Percentiles rank a stretch among this genome's conserved stretches.
These are phyloP conservation scores for Floccularia luteovirens DNA, from an alignment of 768 basidiomycete genomes.

Conservation along the genomic window DNA sequence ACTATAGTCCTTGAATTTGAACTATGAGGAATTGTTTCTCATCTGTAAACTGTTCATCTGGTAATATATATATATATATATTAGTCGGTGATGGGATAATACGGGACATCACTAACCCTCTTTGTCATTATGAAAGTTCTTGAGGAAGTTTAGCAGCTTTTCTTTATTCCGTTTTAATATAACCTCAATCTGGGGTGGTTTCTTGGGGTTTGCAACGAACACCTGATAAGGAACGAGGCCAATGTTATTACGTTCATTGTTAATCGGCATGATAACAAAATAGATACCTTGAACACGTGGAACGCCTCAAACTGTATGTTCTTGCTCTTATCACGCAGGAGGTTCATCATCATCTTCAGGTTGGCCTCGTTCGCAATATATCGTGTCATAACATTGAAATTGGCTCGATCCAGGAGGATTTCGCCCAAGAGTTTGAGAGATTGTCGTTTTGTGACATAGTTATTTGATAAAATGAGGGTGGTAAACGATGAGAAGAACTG, in stretches of 20 bases:
- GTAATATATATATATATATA: neutral
- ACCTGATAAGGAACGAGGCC: slow-evolving; percentile 36
- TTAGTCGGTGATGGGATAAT: neutral
- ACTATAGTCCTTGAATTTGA: slow-evolving; percentile 79
- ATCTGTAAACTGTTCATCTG: slow-evolving; percentile 95
- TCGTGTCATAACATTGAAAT: slow-evolving; percentile 97
- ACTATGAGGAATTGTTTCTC: slow-evolving; percentile 96
- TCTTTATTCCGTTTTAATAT: slow-evolving; percentile 94
- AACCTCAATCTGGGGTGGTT: slow-evolving; percentile 87
- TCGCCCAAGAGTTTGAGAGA: slow-evolving; percentile 97
- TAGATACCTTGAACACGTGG: slow-evolving; percentile 96
- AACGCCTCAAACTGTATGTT: slow-evolving; percentile 99
- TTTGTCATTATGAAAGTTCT: slow-evolving; percentile 96
- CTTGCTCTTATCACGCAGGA: slow-evolving; percentile 95
- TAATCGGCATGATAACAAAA: neutral
- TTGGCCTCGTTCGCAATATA: slow-evolving; percentile 95
- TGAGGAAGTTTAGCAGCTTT: slow-evolving; percentile 83
- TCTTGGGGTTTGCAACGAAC: slow-evolving; percentile 99
- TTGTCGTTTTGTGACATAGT: slow-evolving; percentile 99
- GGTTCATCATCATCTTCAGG: slow-evolving; percentile 99
- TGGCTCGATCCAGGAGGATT: slow-evolving; percentile 94
- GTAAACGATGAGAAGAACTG: slow-evolving; percentile 97
- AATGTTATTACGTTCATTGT: neutral
- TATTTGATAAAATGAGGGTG: slow-evolving; percentile 83
- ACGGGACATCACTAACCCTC: slow-evolving; percentile 54